Base-by-base conservation (phyloP, 2,329 filamentous ascomycete species). In the Trichoderma guizhouense region DNA sequence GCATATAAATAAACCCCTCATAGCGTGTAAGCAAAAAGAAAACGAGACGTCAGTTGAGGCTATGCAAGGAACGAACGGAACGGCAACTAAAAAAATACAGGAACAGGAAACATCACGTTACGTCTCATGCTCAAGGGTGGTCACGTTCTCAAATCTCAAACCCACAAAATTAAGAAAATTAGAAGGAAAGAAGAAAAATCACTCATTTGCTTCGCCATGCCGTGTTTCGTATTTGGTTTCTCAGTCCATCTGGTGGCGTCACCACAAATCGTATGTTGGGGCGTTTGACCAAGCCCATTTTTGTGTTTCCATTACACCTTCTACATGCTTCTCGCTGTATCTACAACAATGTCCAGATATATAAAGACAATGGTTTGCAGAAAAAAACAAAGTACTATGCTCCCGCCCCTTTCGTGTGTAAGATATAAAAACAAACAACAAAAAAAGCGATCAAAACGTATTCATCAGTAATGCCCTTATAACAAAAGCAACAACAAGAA, bases 181-280 rank as follows among this genome's bases (percentile, higher is more conserved):
- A 57, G 7, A 21, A 11, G 2, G 11, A 32, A n/a, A 30, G 3
- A 26, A 26, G 5, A 28, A 14, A 62, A 69, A 51, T 61, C 36
- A 60, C 36, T 61, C 66, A 68, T 28, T 34, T 51, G 43, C 28
- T 21, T 28, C 15, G 11, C 28, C 11, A 14, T n/a, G 63, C n/a
- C 21, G 53, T 36, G 34, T 15, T 15, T 60, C 15, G 15, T 18
- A n/a, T n/a, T n/a, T n/a, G n/a, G n/a, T 8, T 57, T 28, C 66
- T 69, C 55, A 51, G 36, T 68, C 34, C 65, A 68, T 68, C 65
- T 32, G 30, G 57, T 69, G 66, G 66, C 55, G 55, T 62, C 39
- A 69, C 66, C 51, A 36, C 39, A 36, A 34, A 36, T 69, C 66
- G 66, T 69, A 69, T 36, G 66, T 69, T 69, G 30, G 9, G 12